Conservation (phyloP, 2,329 filamentous ascomycete genomes). For the Trichoderma aggressivum region DNA sequence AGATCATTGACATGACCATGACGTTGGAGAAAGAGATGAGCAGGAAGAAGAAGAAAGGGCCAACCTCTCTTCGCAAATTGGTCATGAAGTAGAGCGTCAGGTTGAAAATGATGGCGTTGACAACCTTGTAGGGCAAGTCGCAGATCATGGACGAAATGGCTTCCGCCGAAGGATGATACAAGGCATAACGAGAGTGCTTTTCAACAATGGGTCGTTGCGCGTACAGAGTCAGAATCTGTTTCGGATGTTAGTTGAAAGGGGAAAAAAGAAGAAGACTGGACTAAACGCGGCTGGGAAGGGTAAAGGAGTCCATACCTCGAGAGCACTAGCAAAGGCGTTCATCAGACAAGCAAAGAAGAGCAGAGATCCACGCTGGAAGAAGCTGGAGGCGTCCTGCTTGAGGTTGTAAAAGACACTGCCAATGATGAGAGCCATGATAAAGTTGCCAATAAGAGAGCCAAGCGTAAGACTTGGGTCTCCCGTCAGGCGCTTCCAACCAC, state of each 20-base stretch:
- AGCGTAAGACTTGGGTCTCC: conserved; percentile 75
- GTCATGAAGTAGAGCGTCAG: conserved; percentile 83
- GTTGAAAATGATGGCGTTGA: conserved; percentile 75
- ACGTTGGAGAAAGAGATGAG: conserved; percentile 72
- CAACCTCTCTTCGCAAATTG: conserved; percentile 69
- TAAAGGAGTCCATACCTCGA: conserved; percentile 54
- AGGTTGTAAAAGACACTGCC: conserved; percentile 80
- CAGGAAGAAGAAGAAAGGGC: conserved; percentile 81
- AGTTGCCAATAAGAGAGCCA: conserved; percentile 67
- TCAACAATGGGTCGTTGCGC: conserved; percentile 88
- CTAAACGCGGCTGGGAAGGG: neutral
- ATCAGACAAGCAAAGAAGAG: conserved; percentile 86
- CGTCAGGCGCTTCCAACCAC: conserved; percentile 72
- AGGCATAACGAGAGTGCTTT: conserved; percentile 80
- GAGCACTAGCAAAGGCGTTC: conserved; percentile 76
- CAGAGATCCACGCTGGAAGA: conserved; percentile 74
- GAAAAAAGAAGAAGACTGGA: neutral
- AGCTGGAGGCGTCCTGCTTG: conserved; percentile 60
- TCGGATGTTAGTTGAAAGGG: neutral
- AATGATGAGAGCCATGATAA: conserved; percentile 73
- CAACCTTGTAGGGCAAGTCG: conserved; percentile 75
- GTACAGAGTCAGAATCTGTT: conserved; percentile 77
- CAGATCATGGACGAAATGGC: conserved; percentile 82
- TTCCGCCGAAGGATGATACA: conserved; percentile 88
- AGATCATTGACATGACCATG: conserved; percentile 80